These are phyloP conservation scores for Fremontodendron californicum DNA, from an alignment of 345 rosid genomes.

Conservation along the genomic window DNA sequence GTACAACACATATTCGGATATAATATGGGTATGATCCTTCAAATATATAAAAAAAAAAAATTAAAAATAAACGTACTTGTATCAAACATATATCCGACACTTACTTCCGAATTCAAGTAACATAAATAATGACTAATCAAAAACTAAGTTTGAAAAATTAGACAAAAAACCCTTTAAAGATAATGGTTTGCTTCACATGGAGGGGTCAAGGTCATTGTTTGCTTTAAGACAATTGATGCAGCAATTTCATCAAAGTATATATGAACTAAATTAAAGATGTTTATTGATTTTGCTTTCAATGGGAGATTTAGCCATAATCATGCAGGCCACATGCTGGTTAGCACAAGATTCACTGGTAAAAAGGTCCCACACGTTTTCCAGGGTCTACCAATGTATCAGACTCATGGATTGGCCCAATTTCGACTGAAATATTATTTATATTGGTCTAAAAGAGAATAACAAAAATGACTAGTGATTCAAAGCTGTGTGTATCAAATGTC, in stretches of 20 bases:
- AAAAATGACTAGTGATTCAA: not conserved
- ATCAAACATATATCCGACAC: too few species aligned
- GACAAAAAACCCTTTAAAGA: not conserved
- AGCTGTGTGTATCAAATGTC: not conserved
- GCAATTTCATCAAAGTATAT: conserved; percentile 16
- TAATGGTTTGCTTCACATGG: conserved; percentile 25
- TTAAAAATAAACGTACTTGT: too few species aligned
- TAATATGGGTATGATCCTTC: too few species aligned
- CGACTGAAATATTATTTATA: not conserved
- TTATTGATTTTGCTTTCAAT: conserved; percentile 2
- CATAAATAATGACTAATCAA: conserved; percentile 17
- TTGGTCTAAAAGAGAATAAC: not conserved
- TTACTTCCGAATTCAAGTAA: too few species aligned
- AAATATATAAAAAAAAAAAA: too few species aligned
- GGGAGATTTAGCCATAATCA: conserved; percentile 10
- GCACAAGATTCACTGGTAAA: conserved; percentile 12
- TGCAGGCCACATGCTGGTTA: conserved; percentile 29
- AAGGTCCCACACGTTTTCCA: conserved; percentile 35
- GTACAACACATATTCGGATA: too few species aligned
- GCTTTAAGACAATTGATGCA: conserved; percentile 12
- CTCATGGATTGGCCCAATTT: not conserved
- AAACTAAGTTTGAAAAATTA: conserved; percentile 3
- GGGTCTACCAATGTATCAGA: not conserved
- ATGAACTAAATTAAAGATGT: not conserved
- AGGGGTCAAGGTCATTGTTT: conserved; percentile 26